A percentile compares a stretch with the other conserved stretches of the same genome.
Conservation (phyloP, 257 asterid species). For the Petrea volubilis region DNA sequence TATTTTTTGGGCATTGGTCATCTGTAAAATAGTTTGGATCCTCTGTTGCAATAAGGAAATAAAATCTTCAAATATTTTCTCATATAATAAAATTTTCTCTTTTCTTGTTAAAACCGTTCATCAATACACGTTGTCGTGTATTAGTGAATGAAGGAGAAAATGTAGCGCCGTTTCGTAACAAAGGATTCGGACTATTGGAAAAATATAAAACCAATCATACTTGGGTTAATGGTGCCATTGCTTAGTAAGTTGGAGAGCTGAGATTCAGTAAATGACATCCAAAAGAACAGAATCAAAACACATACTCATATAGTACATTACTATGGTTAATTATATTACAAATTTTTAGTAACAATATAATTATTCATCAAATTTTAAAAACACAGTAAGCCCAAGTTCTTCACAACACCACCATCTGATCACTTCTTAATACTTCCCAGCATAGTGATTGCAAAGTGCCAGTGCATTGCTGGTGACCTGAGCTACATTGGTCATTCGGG, state of each 20-base stretch:
- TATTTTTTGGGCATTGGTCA: too few species aligned
- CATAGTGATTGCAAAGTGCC: slow-evolving; percentile 38
- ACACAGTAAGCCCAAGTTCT: not conserved
- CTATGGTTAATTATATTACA: not conserved
- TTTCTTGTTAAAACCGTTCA: too few species aligned
- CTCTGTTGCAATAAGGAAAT: too few species aligned
- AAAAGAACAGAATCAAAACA: not conserved
- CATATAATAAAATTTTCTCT: too few species aligned
- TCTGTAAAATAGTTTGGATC: too few species aligned
- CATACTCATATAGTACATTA: not conserved
- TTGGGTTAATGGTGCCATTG: too few species aligned
- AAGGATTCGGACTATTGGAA: not conserved
- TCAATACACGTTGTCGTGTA: too few species aligned
- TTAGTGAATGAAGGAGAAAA: too few species aligned
- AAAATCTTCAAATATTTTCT: too few species aligned
- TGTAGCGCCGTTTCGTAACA: too few species aligned
- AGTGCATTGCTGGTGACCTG: slow-evolving; percentile 51
- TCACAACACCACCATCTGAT: too few species aligned
- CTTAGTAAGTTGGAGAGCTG: not conserved
- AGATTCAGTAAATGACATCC: not conserved
- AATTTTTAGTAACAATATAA: slow-evolving; percentile 10
- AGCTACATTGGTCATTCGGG: slow-evolving; percentile 32
- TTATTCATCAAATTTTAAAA: not conserved
- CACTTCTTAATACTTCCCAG: slow-evolving; percentile 37
- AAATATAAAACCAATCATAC: not conserved